Conservation (phyloP, 768 basidiomycete genomes). For the Boletus rufocinnamomeus region DNA sequence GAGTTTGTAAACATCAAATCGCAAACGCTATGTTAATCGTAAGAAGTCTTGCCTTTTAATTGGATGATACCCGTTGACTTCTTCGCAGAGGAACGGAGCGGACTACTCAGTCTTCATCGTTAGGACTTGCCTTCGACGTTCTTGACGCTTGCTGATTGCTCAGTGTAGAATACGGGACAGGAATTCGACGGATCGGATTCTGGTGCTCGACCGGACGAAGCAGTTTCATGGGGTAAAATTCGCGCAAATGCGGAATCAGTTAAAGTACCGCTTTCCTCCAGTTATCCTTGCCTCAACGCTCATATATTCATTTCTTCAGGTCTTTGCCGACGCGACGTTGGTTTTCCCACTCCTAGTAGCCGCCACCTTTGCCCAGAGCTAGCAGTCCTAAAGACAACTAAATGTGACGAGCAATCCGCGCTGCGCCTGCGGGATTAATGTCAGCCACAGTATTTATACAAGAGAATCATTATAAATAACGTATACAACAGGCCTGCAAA, state of each 20-base stretch:
- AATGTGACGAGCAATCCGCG: background rate
- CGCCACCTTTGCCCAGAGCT: conserved; percentile 78
- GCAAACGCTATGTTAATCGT: conserved; percentile 99
- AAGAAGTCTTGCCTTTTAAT: conserved; percentile 27
- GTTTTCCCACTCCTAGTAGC: conserved; percentile 96
- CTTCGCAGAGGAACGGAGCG: conserved; percentile 86
- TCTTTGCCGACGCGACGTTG: conserved; percentile 95
- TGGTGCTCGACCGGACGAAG: conserved; percentile 95
- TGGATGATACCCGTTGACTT: conserved; percentile 3
- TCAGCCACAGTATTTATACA: background rate
- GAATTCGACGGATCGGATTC: conserved; percentile 99
- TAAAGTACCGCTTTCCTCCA: conserved; percentile 51
- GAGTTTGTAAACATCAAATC: conserved; percentile 99
- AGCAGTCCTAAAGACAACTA: conserved; percentile 2
- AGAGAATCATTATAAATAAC: conserved; percentile 13
- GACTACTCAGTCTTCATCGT: conserved; percentile 97
- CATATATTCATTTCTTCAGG: conserved; percentile 36
- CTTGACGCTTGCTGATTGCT: conserved; percentile 1
- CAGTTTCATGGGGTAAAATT: conserved; percentile 98
- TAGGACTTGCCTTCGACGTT: conserved; percentile 27
- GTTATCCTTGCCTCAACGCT: conserved; percentile 2
- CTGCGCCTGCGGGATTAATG: background rate
- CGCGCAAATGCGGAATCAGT: conserved; percentile 80
- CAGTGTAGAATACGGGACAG: conserved; percentile 87
- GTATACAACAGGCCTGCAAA: conserved; percentile 10